Evolutionary conservation across 768 basidiomycete species (phyloP), one percentile per base, ranked within the genome.

Genomic region (Amanita rubescens): DNA sequence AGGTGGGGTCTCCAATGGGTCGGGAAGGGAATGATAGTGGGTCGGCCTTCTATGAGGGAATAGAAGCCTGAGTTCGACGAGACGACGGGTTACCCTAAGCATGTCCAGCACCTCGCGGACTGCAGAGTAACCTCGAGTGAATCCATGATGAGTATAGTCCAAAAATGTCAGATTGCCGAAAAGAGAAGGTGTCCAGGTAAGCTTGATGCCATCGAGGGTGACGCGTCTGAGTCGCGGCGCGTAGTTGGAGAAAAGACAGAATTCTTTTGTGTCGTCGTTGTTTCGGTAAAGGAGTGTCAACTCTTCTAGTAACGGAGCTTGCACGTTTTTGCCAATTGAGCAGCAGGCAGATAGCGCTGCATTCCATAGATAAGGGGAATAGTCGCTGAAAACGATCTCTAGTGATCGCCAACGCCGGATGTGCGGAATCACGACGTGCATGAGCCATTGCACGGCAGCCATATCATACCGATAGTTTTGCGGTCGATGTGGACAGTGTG

Each of bases 71-170:
- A 89, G 73, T 49, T 82, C 78, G 49, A 69, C 69, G 11, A 89
- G 67, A 38, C 66, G 69, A 22, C 67, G 63, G 38, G 80, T 85
- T 17, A 85, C 70, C 54, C 71, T 66, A 24, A 89, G 69, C 66
- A 86, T 79, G 24, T 71, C 69, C 37, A 84, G 60, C 43, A 87
- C 69, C 60, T 88, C 85, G 25, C 72, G 61, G 8, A 81, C 73
- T 2, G 82, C 80, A 51, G 77, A 73, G 55, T 75, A 68, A 4
- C 80, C 85, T 17, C 64, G 66, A 35, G 76, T 84, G 66, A 86
- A 85, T 19, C 81, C 80, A 55, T 87, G 85, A 59, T 88, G 85
- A 1, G 82, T 81, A 58, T 87, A 88, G 64, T 87, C 81, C 39
- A 89, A 72, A 60, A 71, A 78, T 5, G 75, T 77, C 41, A 88